A percentile compares a stretch with the other conserved stretches of the same genome.
Evolutionary conservation across 1,139 yeast genomes (phyloP).

Genomic region (Hyphopichia fennica): DNA sequence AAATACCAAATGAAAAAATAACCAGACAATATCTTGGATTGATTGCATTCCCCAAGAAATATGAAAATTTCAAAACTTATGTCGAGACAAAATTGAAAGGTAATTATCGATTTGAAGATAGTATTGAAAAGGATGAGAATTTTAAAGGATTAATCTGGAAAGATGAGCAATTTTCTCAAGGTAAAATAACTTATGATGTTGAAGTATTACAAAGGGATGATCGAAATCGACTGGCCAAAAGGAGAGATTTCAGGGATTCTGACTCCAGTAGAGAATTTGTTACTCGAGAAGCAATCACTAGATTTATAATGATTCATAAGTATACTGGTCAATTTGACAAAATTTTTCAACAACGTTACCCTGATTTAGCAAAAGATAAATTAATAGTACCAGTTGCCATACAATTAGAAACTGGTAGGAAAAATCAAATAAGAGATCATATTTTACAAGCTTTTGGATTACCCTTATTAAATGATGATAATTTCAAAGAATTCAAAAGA

Average conservation of each 20-base stretch:
- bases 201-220: slow-evolving; percentile 11
- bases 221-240: slow-evolving; percentile 3
- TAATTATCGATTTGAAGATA: background rate
- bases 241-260: background rate
- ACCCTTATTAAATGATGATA: slow-evolving; percentile 24
- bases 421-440: slow-evolving; percentile 28
- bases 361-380: slow-evolving; percentile 12
- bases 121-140: background rate
- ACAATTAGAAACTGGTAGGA: slow-evolving; percentile 23
- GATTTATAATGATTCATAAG: background rate
- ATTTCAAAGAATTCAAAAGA: slow-evolving; percentile 17
- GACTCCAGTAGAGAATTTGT: background rate
- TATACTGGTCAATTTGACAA: background rate
- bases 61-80: background rate
- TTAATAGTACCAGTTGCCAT: slow-evolving; percentile 17
- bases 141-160: slow-evolving; percentile 9
- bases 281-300: background rate
- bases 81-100: background rate
- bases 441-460: slow-evolving; percentile 17
- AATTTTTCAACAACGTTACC: slow-evolving; percentile 8
- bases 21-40: slow-evolving; percentile 18
- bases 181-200: slow-evolving; percentile 15
- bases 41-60: slow-evolving; percentile 7
- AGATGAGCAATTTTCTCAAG: slow-evolving; percentile 7
- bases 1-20: background rate